Evolutionary conservation across 2,329 filamentous ascomycete species (phyloP), one percentile per base, ranked within the genome.

Genomic region (Claviceps maximensis): DNA sequence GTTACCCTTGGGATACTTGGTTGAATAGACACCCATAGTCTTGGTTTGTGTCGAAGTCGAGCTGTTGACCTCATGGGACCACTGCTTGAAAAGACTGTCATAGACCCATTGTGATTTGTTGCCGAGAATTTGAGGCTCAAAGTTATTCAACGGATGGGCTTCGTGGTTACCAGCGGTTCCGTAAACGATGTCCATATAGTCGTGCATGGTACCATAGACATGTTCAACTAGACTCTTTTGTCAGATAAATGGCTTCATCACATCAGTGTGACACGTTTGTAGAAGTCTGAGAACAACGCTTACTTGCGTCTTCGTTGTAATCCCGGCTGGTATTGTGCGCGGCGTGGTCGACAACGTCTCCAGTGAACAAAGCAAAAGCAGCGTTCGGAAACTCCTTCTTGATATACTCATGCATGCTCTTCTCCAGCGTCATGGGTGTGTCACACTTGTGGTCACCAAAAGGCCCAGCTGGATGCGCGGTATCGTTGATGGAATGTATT

Each of bases 141-240:
- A 77, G 31, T 74, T 68, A 57, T 79, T 79, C n/a, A 71, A 63
- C 0, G 78, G 78, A 17, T 72, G 69, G 8, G 72, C 66, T 54
- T 82, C 79, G 57, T 82, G 78, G 61, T 82, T 82, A 2, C 78
- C 78, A 5, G 75, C 68, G 4, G 76, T 74, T 44, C 72, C 73
- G 56, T 77, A 81, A 3, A 80, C 71, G 4, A 67, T 64, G 4
- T 71, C 65, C 1, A 75, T 63, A 21, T 67, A 61, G 0, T 61
- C 58, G 23, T 68, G 63, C 69, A 80, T 78, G 44, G 68, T 66
- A 4, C 59, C 58, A 58, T 79, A 80, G 4, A 75, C 73, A 36
- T 69, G 62, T 27, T 69, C 65, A 53, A 81, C 68, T 69, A 33
- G 5, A 49, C 3, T 27, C 15, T 2, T 21, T 4, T 27, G 44